Evolutionary conservation across 1,284 basidiomycete genomes (phyloP).

Genomic region (Apiotrichum gamsii): DNA sequence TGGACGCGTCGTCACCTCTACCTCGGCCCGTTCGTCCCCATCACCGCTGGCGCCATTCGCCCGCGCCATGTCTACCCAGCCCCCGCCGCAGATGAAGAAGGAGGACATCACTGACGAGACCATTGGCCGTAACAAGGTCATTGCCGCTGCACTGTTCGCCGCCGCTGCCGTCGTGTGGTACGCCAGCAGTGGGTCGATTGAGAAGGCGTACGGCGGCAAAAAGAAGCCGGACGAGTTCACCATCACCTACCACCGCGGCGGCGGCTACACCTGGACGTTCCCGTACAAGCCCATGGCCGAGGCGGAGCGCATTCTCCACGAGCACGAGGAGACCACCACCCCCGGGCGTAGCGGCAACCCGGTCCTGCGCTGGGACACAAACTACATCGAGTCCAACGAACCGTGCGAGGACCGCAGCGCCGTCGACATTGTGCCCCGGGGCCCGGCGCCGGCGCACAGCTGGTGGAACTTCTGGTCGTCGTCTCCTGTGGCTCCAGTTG

Average conservation of each 20-base stretch:
- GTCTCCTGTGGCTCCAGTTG: neutral
- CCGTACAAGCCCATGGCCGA: slow-evolving; percentile 26
- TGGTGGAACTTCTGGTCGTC: neutral
- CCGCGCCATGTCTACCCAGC: no score
- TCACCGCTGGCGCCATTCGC: no score
- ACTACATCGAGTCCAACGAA: slow-evolving; percentile 73
- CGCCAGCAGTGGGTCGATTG: no score
- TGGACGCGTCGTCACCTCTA: no score
- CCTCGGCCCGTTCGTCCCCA: no score
- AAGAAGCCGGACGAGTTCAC: slow-evolving; percentile 10
- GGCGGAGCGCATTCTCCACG: slow-evolving; percentile 30
- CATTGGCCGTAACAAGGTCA: slow-evolving; percentile 13
- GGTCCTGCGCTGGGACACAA: slow-evolving; percentile 60
- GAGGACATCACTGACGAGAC: neutral
- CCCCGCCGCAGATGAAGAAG: neutral
- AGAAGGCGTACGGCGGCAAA: slow-evolving; percentile 1
- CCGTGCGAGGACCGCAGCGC: slow-evolving; percentile 84
- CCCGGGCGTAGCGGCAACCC: slow-evolving; percentile 32
- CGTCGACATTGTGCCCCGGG: slow-evolving; percentile 58
- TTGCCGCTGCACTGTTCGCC: slow-evolving; percentile 25
- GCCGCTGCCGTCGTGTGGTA: slow-evolving; percentile 30
- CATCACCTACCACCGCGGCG: slow-evolving; percentile 8
- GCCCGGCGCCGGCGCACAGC: slow-evolving; percentile 31
- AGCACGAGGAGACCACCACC: slow-evolving; percentile 21
- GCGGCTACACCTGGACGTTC: slow-evolving; percentile 13